Conservation (phyloP, 2,329 filamentous ascomycete genomes). For the Stachybotrys chartarum region DNA sequence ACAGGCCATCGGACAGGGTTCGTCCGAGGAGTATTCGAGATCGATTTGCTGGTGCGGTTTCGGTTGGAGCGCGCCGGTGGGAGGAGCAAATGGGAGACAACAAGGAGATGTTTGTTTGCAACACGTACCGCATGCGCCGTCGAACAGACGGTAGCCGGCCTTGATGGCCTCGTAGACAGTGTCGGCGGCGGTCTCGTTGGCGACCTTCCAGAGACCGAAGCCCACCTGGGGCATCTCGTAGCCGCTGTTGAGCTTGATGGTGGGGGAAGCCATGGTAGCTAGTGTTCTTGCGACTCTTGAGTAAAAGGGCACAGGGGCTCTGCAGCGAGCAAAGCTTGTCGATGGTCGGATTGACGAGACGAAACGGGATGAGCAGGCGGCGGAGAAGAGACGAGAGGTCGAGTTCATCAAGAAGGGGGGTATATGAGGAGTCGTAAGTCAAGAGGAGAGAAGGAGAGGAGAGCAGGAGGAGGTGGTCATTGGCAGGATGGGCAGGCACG, state of each 20-base stretch:
- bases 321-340: constrained; percentile 1
- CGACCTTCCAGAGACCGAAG: constrained; percentile 80
- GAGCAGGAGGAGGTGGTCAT: background rate
- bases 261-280: constrained; percentile 30
- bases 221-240: constrained; percentile 68
- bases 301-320: background rate
- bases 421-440: background rate
- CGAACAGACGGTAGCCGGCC: constrained; percentile 52
- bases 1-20: background rate
- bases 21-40: background rate
- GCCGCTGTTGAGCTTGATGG: constrained; percentile 58
- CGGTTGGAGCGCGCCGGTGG: too few relatives aligned
- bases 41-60: background rate
- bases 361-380: background rate
- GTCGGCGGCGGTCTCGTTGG: constrained; percentile 64
- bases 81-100: constrained; percentile 4
- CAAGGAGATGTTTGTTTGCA: constrained; percentile 2
- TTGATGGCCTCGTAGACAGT: constrained; percentile 71
- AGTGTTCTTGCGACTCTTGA: constrained; percentile 3
- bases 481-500: too few relatives aligned
- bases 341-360: constrained; percentile 1
- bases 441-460: background rate
- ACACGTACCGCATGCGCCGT: constrained; percentile 51
- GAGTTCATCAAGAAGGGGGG: background rate
- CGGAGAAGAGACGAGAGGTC: background rate